Percentiles rank a stretch among this genome's conserved stretches.
Evolutionary conservation across 2,329 filamentous ascomycete genomes (phyloP).

Genomic region (Xylaria sp.): DNA sequence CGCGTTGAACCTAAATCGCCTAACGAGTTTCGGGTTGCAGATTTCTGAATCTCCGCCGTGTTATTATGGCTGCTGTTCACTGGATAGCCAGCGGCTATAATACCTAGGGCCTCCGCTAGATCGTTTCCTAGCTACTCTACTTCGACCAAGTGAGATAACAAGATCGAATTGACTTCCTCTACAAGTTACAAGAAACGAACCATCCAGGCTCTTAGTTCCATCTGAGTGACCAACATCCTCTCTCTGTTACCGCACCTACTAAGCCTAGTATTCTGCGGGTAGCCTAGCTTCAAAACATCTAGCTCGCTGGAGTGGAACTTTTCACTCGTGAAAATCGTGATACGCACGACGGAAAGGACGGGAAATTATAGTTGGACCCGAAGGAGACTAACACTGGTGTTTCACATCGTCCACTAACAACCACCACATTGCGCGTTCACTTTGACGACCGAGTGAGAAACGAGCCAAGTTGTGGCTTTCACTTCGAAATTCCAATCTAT

Average conservation of each 20-base stretch:
- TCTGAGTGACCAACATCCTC: not conserved
- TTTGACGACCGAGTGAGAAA: not conserved
- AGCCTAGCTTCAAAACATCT: not conserved
- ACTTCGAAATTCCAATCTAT: not conserved
- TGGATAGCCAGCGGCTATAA: constrained; percentile 10
- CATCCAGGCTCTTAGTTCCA: not conserved
- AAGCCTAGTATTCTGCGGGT: not conserved
- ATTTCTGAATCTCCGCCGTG: constrained; percentile 20
- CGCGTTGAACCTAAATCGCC: constrained; percentile 11
- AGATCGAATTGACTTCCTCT: not conserved
- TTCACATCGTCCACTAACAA: constrained; percentile 12
- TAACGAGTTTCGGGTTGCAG: not conserved
- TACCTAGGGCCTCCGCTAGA: not conserved
- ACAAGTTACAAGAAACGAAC: not conserved
- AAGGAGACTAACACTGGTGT: constrained; percentile 17
- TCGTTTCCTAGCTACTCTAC: not conserved
- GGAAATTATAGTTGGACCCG: constrained; percentile 19
- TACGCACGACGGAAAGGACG: constrained; percentile 5
- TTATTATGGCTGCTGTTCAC: not conserved
- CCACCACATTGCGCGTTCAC: not conserved
- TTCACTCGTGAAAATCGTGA: not conserved
- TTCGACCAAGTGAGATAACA: not conserved
- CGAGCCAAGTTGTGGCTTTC: not conserved
- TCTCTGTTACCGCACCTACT: not conserved
- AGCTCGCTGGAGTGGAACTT: not conserved